Evolutionary conservation across 371 early-diverging fungal species (phyloP).

Genomic region (Circinella umbellata): DNA sequence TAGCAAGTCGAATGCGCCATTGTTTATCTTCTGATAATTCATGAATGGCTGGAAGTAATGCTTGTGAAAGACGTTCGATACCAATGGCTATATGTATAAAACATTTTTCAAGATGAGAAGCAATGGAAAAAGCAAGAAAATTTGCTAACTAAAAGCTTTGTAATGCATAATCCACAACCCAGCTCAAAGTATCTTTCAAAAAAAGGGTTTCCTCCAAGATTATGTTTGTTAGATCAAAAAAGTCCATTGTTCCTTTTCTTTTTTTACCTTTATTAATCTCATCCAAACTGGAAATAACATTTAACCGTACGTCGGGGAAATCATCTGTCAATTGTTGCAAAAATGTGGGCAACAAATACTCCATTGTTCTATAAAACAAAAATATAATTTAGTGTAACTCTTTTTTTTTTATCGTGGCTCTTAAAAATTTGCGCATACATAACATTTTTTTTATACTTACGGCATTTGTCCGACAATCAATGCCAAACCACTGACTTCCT

Average conservation of each 20-base stretch:
- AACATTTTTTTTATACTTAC: constrained; percentile 42
- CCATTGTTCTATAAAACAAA: constrained; percentile 74
- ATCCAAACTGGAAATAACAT: constrained; percentile 97
- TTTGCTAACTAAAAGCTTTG: no score
- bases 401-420: no score
- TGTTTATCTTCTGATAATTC: constrained; percentile 99
- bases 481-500: constrained; percentile 94
- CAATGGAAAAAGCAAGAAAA: no score
- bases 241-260: not conserved
- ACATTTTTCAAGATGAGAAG: not conserved
- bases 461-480: constrained; percentile 94
- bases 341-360: constrained; percentile 93
- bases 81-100: constrained; percentile 82
- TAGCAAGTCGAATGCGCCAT: constrained; percentile 98
- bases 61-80: constrained; percentile 95
- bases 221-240: constrained; percentile 3
- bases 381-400: not conserved
- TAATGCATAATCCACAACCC: no score
- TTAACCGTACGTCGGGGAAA: constrained; percentile 96
- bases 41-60: constrained; percentile 96
- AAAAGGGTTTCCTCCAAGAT: no score
- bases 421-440: no score
- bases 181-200: not conserved
- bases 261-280: constrained; percentile 84
- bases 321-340: constrained; percentile 96